Percentiles rank a stretch among this genome's conserved stretches.
Conservation (phyloP, 305 asterid genomes). For the Salvia sclarea region DNA sequence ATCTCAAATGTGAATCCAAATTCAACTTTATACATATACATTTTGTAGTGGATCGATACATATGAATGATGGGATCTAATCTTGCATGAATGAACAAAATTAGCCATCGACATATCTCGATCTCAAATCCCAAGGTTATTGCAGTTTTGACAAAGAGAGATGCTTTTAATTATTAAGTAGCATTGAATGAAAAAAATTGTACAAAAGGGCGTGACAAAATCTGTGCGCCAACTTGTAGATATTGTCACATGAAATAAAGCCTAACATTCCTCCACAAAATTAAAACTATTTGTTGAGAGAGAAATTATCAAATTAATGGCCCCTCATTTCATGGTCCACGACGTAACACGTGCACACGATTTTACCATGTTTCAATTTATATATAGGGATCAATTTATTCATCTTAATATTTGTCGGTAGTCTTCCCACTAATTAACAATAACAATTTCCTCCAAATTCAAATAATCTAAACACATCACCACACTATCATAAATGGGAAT, state of each 20-base stretch:
- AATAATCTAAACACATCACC: neutral
- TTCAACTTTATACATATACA: too few species aligned
- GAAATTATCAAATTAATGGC: neutral
- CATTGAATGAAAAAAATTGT: conserved; percentile 26
- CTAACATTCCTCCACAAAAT: conserved; percentile 31
- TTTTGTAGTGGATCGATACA: too few species aligned
- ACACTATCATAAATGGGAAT: too few species aligned
- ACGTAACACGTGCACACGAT: conserved; percentile 3
- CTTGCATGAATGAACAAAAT: too few species aligned
- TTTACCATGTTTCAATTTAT: neutral
- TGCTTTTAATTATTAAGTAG: conserved; percentile 13
- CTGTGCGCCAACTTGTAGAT: neutral
- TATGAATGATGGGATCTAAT: too few species aligned
- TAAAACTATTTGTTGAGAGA: neutral
- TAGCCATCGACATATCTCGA: neutral
- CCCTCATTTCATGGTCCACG: neutral
- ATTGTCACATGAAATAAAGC: conserved; percentile 38
- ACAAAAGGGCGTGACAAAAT: conserved; percentile 5
- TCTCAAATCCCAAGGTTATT: neutral
- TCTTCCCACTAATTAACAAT: neutral
- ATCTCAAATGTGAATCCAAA: too few species aligned
- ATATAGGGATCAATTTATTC: neutral
- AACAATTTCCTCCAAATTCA: neutral
- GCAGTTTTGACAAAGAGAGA: conserved; percentile 29
- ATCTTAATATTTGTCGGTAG: conserved; percentile 30